Evolutionary conservation across 208 protist genomes (phyloP).

Genomic region (Trypanosoma scelopori): DNA sequence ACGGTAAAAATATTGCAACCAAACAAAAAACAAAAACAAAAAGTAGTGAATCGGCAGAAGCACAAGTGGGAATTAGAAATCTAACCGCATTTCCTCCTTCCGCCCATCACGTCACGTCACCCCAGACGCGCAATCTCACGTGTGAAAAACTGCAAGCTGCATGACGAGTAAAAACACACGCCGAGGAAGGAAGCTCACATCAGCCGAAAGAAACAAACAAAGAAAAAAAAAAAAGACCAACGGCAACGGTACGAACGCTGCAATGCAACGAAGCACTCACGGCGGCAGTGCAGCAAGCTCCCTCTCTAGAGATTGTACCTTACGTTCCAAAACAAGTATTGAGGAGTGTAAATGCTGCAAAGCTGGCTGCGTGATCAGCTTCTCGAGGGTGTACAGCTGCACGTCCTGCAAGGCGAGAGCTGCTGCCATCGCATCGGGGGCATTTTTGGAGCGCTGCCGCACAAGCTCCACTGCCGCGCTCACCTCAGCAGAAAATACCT

Average conservation of each 20-base stretch:
- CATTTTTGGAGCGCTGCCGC: slow-evolving; percentile 19
- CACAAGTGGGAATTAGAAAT: slow-evolving; percentile 2
- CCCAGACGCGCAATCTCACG: background rate
- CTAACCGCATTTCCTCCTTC: slow-evolving; percentile 25
- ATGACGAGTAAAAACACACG: background rate
- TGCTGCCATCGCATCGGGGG: slow-evolving; percentile 32
- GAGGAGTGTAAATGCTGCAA: slow-evolving; percentile 32
- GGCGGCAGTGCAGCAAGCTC: slow-evolving; percentile 6
- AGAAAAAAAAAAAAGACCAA: slow-evolving; percentile 1
- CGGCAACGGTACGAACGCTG: background rate
- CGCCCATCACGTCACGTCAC: background rate
- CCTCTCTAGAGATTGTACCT: slow-evolving; percentile 51
- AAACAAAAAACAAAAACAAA: slow-evolving; percentile 5
- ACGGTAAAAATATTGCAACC: background rate
- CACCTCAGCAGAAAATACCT: slow-evolving; percentile 34
- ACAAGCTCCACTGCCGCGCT: slow-evolving; percentile 31
- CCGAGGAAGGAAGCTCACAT: no score
- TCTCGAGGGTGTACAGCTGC: slow-evolving; percentile 44
- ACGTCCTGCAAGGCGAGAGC: slow-evolving; percentile 39
- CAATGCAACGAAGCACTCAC: background rate
- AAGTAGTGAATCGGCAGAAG: slow-evolving; percentile 4
- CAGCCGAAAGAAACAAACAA: no score
- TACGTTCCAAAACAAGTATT: slow-evolving; percentile 33
- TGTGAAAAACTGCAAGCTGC: no score
- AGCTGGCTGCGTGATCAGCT: slow-evolving; percentile 42